These are phyloP conservation scores for Populus hybrid DNA, from an alignment of 441 rosid species.

Conservation along the genomic window DNA sequence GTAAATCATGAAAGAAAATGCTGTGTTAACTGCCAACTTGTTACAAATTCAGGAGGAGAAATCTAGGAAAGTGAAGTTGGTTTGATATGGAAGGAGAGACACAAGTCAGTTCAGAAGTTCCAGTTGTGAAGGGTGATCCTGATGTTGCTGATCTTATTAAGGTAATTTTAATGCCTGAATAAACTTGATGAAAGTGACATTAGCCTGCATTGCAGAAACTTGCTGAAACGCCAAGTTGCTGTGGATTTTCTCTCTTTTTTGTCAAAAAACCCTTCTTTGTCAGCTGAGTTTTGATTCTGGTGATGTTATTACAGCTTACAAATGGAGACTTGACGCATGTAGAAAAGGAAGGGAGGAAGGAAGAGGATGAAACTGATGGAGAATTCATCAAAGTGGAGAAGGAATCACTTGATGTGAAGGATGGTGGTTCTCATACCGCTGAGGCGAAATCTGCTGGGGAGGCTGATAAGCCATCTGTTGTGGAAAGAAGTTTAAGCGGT, in stretches of 20 bases:
- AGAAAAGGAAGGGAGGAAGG: constrained; percentile 54
- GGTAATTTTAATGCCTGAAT: constrained; percentile 30
- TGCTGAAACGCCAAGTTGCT: not conserved
- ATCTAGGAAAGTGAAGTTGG: constrained; percentile 16
- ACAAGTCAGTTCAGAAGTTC: constrained; percentile 48
- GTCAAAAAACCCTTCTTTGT: not conserved
- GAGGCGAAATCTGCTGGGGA: constrained; percentile 21
- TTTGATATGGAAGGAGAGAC: constrained; percentile 61
- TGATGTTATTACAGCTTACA: constrained; percentile 32
- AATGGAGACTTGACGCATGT: constrained; percentile 45
- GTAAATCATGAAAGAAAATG: not conserved
- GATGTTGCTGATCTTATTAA: constrained; percentile 41
- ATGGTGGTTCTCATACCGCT: constrained; percentile 33
- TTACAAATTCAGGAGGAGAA: constrained; percentile 16
- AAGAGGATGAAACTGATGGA: constrained; percentile 84
- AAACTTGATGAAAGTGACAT: not conserved
- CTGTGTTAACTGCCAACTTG: constrained; percentile 1
- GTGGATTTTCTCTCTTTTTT: not conserved
- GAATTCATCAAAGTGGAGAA: constrained; percentile 95
- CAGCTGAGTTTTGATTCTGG: constrained; percentile 11
- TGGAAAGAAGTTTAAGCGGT: constrained; percentile 53
- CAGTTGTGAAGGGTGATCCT: constrained; percentile 41
- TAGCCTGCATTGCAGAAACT: not conserved
- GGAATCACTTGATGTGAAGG: constrained; percentile 68
- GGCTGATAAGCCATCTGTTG: constrained; percentile 32